Conservation (phyloP, 2,329 filamentous ascomycete genomes). For the Botrytis fragariae region DNA sequence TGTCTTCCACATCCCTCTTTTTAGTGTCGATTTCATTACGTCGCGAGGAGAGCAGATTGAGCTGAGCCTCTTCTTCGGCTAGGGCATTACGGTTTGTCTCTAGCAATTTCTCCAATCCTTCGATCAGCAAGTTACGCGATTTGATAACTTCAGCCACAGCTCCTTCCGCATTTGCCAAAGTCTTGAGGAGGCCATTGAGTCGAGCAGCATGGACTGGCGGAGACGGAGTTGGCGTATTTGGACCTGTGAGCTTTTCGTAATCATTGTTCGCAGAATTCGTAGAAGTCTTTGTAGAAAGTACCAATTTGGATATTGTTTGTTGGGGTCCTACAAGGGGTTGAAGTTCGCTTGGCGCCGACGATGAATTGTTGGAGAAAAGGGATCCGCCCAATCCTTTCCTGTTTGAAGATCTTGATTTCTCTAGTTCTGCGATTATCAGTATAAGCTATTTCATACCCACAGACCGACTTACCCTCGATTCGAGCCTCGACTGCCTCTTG, state of each 20-base stretch:
- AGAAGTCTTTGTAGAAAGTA: conserved; percentile 63
- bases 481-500: conserved; percentile 77
- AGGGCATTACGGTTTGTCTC: conserved; percentile 69
- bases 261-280: conserved; percentile 73
- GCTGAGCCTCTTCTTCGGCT: conserved; percentile 64
- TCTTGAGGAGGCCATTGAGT: conserved; percentile 85
- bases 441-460: neutral
- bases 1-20: conserved; percentile 85
- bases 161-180: conserved; percentile 80
- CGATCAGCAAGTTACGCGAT: conserved; percentile 73
- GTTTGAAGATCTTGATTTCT: conserved; percentile 55
- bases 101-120: conserved; percentile 78
- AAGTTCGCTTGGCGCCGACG: conserved; percentile 71
- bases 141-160: conserved; percentile 89
- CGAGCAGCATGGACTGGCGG: conserved; percentile 90
- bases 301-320: conserved; percentile 69
- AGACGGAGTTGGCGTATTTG: conserved; percentile 65
- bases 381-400: conserved; percentile 60
- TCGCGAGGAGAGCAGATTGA: conserved; percentile 62
- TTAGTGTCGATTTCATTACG: conserved; percentile 73
- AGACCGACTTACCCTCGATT: conserved; percentile 63
- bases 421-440: conserved; percentile 51
- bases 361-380: conserved; percentile 61
- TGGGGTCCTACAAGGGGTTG: conserved; percentile 71
- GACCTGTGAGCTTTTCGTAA: conserved; percentile 78